Conservation (phyloP, 805 yeast genomes). For the Wickerhamiella spandovensis region DNA sequence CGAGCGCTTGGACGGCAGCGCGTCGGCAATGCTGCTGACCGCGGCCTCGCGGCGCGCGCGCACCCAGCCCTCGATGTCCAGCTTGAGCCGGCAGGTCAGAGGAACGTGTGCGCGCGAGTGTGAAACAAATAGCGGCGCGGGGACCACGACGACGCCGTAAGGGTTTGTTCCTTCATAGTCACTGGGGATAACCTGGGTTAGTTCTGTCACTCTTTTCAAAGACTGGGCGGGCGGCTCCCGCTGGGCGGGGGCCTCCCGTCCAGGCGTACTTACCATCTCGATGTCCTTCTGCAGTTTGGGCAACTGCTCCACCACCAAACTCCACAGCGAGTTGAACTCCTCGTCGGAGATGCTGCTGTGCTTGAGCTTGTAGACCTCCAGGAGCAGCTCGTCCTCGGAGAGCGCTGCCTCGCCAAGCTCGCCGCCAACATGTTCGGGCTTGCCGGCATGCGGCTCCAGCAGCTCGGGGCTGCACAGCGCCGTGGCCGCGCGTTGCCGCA, state of each 20-base stretch:
- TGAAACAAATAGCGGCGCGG: conserved; percentile 9
- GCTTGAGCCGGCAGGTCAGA: conserved; percentile 11
- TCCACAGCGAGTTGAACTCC: conserved; percentile 70
- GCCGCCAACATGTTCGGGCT: conserved; percentile 8
- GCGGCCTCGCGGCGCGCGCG: conserved; percentile 5
- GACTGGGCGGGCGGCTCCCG: conserved; percentile 7
- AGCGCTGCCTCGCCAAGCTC: conserved; percentile 27
- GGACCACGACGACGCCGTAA: background rate
- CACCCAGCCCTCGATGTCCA: conserved; percentile 8
- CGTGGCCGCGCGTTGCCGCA: conserved; percentile 57
- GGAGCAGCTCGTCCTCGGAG: conserved; percentile 19
- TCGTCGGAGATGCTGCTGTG: conserved; percentile 26
- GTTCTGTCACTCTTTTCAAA: background rate
- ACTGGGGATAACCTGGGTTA: conserved; percentile 5
- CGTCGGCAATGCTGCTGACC: background rate
- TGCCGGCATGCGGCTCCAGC: background rate
- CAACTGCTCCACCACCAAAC: background rate
- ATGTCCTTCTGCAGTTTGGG: conserved; percentile 9
- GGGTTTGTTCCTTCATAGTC: conserved; percentile 3
- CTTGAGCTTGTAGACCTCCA: conserved; percentile 15
- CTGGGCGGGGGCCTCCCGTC: conserved; percentile 4
- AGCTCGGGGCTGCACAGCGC: conserved; percentile 36
- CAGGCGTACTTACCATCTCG: conserved; percentile 56
- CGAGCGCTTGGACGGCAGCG: background rate
- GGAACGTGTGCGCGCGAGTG: conserved; percentile 11